These are phyloP conservation scores for Rhododendron vialii DNA, from an alignment of 148 eudicot genomes.

Conservation along the genomic window DNA sequence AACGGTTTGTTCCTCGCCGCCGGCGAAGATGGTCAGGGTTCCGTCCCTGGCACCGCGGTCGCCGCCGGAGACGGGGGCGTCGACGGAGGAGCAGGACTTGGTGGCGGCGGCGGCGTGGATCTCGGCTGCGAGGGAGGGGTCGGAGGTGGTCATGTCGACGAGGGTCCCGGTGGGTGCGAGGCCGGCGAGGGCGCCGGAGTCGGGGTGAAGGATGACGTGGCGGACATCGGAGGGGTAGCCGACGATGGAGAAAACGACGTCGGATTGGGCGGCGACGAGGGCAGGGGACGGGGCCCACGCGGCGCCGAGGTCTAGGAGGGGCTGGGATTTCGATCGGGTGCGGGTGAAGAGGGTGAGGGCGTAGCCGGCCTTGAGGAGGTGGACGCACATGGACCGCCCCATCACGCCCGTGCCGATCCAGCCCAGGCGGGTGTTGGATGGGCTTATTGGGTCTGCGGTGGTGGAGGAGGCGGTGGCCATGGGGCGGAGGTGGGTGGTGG, in stretches of 20 bases:
- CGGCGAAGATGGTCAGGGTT: constrained; percentile 72
- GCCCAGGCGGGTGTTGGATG: constrained; percentile 68
- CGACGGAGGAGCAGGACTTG: constrained; percentile 32
- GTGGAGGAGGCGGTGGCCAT: constrained; percentile 43
- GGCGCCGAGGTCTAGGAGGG: constrained; percentile 61
- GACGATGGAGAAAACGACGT: constrained; percentile 94
- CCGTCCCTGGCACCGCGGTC: constrained; percentile 70
- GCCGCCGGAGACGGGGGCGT: constrained; percentile 98
- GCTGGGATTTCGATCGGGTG: constrained; percentile 72
- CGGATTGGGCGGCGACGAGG: constrained; percentile 66
- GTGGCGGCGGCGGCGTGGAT: constrained; percentile 37
- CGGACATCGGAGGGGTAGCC: constrained; percentile 92
- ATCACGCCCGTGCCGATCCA: constrained; percentile 99
- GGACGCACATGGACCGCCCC: constrained; percentile 92
- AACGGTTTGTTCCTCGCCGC: constrained; percentile 51
- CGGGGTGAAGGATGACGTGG: constrained; percentile 57
- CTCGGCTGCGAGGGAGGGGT: constrained; percentile 63
- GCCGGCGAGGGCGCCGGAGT: constrained; percentile 49
- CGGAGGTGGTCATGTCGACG: constrained; percentile 97
- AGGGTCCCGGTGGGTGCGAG: constrained; percentile 48
- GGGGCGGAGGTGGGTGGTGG: constrained; percentile 24
- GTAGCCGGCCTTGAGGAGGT: constrained; percentile 88
- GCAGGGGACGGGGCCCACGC: constrained; percentile 52
- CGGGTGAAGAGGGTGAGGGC: constrained; percentile 80
- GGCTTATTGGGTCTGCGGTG: constrained; percentile 36